Evolutionary conservation across 2,329 filamentous ascomycete species (phyloP), one percentile per base, ranked within the genome.

Genomic region (Pseudogymnoascus sp.): DNA sequence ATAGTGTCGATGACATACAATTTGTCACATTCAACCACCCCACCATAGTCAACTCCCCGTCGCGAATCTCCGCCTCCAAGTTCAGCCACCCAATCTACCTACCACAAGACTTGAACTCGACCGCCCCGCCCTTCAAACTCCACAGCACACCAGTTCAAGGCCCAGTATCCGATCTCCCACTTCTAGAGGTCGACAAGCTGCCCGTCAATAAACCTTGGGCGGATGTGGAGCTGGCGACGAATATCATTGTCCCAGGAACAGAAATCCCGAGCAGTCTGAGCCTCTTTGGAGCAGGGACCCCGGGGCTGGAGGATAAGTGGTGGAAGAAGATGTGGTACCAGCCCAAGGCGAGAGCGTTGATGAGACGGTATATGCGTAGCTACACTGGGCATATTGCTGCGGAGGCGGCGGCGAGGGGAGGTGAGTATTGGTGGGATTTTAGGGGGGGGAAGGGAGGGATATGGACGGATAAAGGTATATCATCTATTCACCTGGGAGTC

Each of bases 391-490:
- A 77, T 1, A 71, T 75, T 31, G 76, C 77, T 0, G 77, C 78
- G 12, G 75, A 79, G 62, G 75, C 75, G 8, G 75, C 77, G 0
- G 73, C 77, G 5, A 72, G 78, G 0, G 80, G 79, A 11, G 80
- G 78, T 2, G 76, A 80, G 60, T 72, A 75, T 0, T 75, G 75
- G 70, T 80, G 80, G 78, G 79, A 83, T 66, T 69, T 74, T 62
- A 76, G 80, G 12, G 81, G 80, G 8, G 81, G 81, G 0, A 75
- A 75, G n/a, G 81, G 81, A 2, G 82, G 82, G 6, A 71, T 82
- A 3, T 84, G 82, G 82, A 82, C 80, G 0, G 77, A 77, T 11
- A 72, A 74, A n/a, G 75, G 75, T 64, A 38, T 62, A 16, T 14
- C 25, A 28, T 14, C 14, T 12, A 21, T 14, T 3, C 18, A 31